These are phyloP conservation scores for Tetracladium maxilliforme DNA, from an alignment of 2,329 filamentous ascomycete species.

Conservation along the genomic window DNA sequence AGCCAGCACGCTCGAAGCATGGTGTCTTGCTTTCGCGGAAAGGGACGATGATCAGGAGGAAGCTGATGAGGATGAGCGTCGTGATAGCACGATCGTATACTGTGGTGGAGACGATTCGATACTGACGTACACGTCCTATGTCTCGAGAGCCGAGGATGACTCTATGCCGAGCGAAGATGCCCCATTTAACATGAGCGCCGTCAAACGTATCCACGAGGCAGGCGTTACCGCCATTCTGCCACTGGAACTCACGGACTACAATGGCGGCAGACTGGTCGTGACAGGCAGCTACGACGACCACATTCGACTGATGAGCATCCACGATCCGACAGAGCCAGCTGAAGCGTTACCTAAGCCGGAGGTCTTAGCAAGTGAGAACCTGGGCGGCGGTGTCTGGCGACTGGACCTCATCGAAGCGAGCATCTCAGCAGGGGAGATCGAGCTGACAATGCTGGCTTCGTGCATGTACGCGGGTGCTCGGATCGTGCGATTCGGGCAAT, in stretches of 20 bases:
- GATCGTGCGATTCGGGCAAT: constrained; percentile 34
- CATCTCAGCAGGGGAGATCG: constrained; percentile 6
- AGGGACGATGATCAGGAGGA: constrained; percentile 7
- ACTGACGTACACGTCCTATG: constrained; percentile 33
- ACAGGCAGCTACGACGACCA: constrained; percentile 89
- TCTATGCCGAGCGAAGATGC: too few species aligned
- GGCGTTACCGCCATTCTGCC: constrained; percentile 82
- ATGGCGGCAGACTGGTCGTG: constrained; percentile 44
- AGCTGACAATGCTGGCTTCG: constrained; percentile 55
- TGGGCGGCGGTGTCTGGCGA: constrained; percentile 80
- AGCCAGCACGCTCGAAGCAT: constrained; percentile 44
- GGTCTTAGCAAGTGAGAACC: constrained; percentile 45
- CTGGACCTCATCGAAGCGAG: constrained; percentile 41
- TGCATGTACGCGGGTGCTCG: constrained; percentile 86
- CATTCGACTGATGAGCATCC: constrained; percentile 50
- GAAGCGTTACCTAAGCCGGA: constrained; percentile 24
- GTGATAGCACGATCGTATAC: constrained; percentile 16
- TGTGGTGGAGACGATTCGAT: constrained; percentile 66
- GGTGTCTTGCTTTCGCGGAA: constrained; percentile 51
- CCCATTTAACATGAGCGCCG: too few species aligned
- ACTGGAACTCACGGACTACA: constrained; percentile 24
- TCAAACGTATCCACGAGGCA: too few species aligned
- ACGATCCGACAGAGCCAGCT: constrained; percentile 20
- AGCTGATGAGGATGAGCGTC: constrained; percentile 3
- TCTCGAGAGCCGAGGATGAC: too few species aligned